Base-by-base conservation (phyloP, 805 yeast species). In the Saturnispora besseyi region DNA sequence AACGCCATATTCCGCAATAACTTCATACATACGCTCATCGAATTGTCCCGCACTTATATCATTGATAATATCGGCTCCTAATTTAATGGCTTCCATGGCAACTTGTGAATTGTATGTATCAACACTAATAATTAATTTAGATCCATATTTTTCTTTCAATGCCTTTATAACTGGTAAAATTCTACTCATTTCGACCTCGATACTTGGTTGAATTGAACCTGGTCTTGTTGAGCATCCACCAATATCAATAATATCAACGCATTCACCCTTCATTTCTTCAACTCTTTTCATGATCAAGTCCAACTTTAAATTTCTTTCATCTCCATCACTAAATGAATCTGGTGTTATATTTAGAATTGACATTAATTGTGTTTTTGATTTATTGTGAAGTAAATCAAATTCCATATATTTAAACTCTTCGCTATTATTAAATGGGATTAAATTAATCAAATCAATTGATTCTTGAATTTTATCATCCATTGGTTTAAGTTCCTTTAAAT, bases 201-300 rank as follows among this genome's bases (percentile, higher is more conserved):
- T 74, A 2, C 75, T 59, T 0, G 84, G 82, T 49, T 79, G 87
- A 0, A 56, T 59, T 1, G 95, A 79, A 1, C 88, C 87, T 0
- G 99, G 99, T 46, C 95, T 75, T 0, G 99, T 93, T 1, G 96
- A 87, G 51, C 88, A 87, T 2, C 99, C 99, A 8, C 99, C 99
- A 49, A 93, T 75, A 63, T 93, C 99, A 36, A 93, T 72, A 30
- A 93, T 85, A 28, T 73, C 71, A n/a, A 89, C 87, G 1, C 87
- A 89, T 22, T 74, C 68, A 0, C 63, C 58, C 5, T 79, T 73
- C 73, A 86, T 74, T 36, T 65, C 55, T 38, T 66, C 62, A 0
- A 83, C 84, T 24, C 69, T 67, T 0, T 57, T 59, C 28, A 82
- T 60, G 2, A 81, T 72, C 10, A 66, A 64, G 0, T 67, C 73